A percentile compares a stretch with the other conserved stretches of the same genome.
Conservation (phyloP, 768 basidiomycete species). For the Tylopilus subfusipes region DNA sequence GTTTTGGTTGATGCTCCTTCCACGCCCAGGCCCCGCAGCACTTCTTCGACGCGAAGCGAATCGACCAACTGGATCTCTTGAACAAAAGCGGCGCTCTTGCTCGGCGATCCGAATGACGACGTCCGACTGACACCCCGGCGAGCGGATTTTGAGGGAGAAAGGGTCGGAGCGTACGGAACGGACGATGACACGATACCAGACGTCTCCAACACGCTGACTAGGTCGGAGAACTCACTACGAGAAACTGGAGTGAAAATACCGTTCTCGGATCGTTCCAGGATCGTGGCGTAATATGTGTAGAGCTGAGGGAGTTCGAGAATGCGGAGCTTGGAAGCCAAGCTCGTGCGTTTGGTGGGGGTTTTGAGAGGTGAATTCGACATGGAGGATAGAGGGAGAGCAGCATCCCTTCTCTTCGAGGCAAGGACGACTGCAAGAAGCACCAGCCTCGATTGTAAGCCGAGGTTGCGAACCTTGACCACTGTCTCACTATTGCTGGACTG, state of each 20-base stretch:
- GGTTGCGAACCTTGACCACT: conserved; percentile 58
- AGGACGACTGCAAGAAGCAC: conserved; percentile 63
- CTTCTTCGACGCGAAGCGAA: conserved; percentile 65
- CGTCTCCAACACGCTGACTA: conserved; percentile 70
- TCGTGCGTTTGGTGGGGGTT: conserved; percentile 52
- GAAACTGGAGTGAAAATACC: conserved; percentile 63
- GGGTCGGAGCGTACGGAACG: conserved; percentile 30
- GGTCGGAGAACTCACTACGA: conserved; percentile 72
- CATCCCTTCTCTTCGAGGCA: conserved; percentile 58
- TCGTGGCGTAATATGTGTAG: conserved; percentile 57
- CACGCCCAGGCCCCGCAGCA: conserved; percentile 63
- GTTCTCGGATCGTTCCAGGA: conserved; percentile 55
- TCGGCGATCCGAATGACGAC: conserved; percentile 47
- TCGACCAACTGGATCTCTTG: conserved; percentile 54
- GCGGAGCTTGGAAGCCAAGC: conserved; percentile 34
- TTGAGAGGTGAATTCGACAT: conserved; percentile 31
- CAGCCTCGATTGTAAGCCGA: conserved; percentile 73
- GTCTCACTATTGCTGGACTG: conserved; percentile 53
- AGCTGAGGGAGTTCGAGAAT: conserved; percentile 59
- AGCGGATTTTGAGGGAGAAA: conserved; percentile 45
- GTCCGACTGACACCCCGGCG: conserved; percentile 55
- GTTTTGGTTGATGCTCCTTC: conserved; percentile 15
- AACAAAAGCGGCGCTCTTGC: conserved; percentile 25
- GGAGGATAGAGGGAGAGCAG: conserved; percentile 50
- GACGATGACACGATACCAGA: conserved; percentile 53